A percentile compares a stretch with the other conserved stretches of the same genome.
Conservation (phyloP, 2,329 filamentous ascomycete genomes). For the Aureobasidium leucospermi region DNA sequence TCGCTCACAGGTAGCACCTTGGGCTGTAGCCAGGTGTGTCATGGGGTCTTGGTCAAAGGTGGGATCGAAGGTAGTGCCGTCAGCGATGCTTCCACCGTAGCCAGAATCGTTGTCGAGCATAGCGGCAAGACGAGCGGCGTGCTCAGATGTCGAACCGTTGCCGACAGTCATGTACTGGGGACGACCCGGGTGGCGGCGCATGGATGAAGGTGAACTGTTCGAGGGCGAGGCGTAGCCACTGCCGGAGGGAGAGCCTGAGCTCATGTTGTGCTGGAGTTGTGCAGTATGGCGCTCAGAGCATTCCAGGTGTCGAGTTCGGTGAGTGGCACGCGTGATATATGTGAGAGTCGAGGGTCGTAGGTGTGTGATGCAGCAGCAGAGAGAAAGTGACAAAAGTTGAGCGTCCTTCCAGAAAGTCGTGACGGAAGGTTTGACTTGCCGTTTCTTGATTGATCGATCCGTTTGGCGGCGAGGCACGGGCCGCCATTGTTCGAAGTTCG, state of each 20-base stretch:
- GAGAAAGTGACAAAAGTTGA: background rate
- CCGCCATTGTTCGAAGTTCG: background rate
- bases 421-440: constrained; percentile 5
- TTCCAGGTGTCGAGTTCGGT: background rate
- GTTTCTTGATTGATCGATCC: background rate
- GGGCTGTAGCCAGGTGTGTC: background rate
- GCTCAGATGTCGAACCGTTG: constrained; percentile 70
- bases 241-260: constrained; percentile 25
- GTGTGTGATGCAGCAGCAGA: background rate
- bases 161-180: constrained; percentile 86
- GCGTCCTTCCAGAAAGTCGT: background rate
- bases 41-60: constrained; percentile 10
- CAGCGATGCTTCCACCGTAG: constrained; percentile 71
- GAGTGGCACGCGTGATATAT: background rate
- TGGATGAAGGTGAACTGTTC: constrained; percentile 19
- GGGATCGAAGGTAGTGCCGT: constrained; percentile 56
- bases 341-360: background rate
- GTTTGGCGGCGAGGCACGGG: background rate
- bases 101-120: constrained; percentile 84
- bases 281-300: constrained; percentile 4
- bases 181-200: constrained; percentile 23
- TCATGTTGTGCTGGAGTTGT: constrained; percentile 23
- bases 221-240: constrained; percentile 22
- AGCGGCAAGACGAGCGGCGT: constrained; percentile 71
- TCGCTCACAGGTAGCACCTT: constrained; percentile 5